These are phyloP conservation scores for Tuber aestivum DNA, from an alignment of 495 filamentous ascomycete genomes.

Conservation along the genomic window DNA sequence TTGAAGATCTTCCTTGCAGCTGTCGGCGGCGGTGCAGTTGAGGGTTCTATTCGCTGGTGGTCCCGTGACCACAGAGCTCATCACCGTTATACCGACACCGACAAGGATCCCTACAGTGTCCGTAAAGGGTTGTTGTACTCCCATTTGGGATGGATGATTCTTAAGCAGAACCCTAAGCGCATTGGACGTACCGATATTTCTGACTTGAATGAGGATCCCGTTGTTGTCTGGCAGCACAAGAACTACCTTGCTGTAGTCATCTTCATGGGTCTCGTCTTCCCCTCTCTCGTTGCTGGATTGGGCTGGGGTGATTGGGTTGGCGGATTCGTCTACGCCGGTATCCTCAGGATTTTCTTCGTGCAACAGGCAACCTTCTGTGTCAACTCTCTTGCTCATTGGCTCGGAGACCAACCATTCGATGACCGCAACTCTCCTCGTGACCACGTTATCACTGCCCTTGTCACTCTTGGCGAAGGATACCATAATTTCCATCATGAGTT, in stretches of 20 bases:
- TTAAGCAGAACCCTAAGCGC: conserved; percentile 90
- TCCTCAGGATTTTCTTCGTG: conserved; percentile 95
- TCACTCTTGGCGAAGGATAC: conserved; percentile 96
- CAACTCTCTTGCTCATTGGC: conserved; percentile 98
- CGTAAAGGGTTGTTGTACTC: conserved; percentile 97
- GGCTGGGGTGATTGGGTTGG: conserved; percentile 86
- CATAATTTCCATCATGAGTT: conserved; percentile 99
- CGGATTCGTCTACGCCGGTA: conserved; percentile 90
- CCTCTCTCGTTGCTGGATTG: conserved; percentile 75
- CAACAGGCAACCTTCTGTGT: conserved; percentile 99
- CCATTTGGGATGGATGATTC: conserved; percentile 88
- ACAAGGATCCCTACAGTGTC: conserved; percentile 98
- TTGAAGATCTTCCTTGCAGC: conserved; percentile 89
- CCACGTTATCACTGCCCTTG: conserved; percentile 89
- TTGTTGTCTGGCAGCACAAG: conserved; percentile 91
- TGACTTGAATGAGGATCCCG: conserved; percentile 88
- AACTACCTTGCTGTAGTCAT: conserved; percentile 87
- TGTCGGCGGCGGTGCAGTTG: conserved; percentile 88
- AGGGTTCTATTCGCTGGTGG: conserved; percentile 98
- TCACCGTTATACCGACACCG: conserved; percentile 97
- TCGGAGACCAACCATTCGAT: conserved; percentile 97
- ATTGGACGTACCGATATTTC: conserved; percentile 95
- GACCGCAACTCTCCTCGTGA: conserved; percentile 98
- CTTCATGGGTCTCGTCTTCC: conserved; percentile 80
- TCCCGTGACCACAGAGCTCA: conserved; percentile 92